Percentiles rank a stretch among this genome's conserved stretches.
Conservation (phyloP, 1,284 basidiomycete species). For the Sanguinoderma infundibulare region DNA sequence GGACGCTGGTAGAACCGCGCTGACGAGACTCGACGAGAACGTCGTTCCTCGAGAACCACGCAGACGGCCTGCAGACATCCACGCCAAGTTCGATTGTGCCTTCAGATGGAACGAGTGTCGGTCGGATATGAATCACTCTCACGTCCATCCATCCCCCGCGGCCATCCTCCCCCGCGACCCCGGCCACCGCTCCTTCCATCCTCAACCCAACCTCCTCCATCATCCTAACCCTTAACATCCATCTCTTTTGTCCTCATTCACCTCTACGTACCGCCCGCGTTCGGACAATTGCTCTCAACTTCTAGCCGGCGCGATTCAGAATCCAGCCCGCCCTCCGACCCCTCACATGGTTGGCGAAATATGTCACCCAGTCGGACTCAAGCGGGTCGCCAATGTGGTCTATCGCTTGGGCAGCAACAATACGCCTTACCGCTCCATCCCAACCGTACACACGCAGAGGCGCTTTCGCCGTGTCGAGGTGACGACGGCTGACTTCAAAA, state of each 20-base stretch:
- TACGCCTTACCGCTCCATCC: neutral
- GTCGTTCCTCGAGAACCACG: neutral
- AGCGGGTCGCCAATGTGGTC: neutral
- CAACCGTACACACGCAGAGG: neutral
- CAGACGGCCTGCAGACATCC: neutral
- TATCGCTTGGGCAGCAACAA: neutral
- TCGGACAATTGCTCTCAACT: too few species aligned
- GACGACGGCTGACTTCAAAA: neutral
- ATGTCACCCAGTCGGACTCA: neutral
- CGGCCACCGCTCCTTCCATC: neutral
- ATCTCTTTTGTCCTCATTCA: neutral
- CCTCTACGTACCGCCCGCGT: neutral
- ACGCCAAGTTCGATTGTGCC: neutral
- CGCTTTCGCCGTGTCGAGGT: neutral
- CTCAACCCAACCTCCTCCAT: too few species aligned
- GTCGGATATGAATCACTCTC: neutral
- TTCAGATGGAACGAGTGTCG: conserved; percentile 20
- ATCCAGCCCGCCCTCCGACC: too few species aligned
- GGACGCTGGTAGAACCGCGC: neutral
- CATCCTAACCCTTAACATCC: neutral
- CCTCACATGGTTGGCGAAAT: neutral
- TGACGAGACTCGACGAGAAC: neutral
- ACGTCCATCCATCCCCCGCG: neutral
- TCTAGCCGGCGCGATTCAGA: too few species aligned
- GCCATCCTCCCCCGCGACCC: neutral